Percentiles rank a stretch among this genome's conserved stretches.
Conservation (phyloP, 257 asterid species). For the Nicotiana tomentosiformis region DNA sequence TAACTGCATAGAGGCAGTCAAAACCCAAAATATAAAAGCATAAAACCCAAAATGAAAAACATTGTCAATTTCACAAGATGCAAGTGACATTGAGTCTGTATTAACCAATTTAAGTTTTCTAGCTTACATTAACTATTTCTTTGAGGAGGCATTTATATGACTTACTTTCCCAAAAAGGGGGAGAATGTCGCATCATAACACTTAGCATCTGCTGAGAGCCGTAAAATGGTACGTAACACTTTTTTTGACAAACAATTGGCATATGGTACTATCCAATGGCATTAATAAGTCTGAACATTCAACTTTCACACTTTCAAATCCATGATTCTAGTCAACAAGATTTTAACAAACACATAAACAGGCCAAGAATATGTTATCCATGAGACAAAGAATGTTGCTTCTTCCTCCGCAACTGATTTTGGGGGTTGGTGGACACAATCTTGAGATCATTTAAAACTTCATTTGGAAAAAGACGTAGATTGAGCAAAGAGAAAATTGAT, state of each 20-base stretch:
- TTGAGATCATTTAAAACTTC: not conserved
- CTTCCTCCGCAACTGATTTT: not conserved
- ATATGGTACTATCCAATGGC: not conserved
- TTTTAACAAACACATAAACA: not conserved
- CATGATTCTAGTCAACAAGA: not conserved
- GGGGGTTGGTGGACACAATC: not conserved
- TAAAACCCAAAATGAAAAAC: not conserved
- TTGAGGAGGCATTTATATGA: not conserved
- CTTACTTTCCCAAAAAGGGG: not conserved
- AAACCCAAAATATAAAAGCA: not conserved
- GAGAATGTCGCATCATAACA: not conserved
- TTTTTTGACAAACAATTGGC: not conserved
- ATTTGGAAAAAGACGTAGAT: not conserved
- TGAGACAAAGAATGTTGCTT: not conserved
- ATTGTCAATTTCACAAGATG: not conserved
- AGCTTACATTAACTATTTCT: not conserved
- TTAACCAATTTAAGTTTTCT: not conserved
- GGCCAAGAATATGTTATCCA: not conserved
- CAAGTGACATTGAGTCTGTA: not conserved
- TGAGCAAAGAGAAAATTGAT: not conserved
- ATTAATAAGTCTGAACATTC: not conserved
- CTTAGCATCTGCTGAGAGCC: not conserved
- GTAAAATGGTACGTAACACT: not conserved
- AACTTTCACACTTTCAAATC: not conserved
- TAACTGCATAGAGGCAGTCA: not conserved